These are phyloP conservation scores for Gossypium ekmanianum DNA, from an alignment of 345 rosid species.

Conservation along the genomic window DNA sequence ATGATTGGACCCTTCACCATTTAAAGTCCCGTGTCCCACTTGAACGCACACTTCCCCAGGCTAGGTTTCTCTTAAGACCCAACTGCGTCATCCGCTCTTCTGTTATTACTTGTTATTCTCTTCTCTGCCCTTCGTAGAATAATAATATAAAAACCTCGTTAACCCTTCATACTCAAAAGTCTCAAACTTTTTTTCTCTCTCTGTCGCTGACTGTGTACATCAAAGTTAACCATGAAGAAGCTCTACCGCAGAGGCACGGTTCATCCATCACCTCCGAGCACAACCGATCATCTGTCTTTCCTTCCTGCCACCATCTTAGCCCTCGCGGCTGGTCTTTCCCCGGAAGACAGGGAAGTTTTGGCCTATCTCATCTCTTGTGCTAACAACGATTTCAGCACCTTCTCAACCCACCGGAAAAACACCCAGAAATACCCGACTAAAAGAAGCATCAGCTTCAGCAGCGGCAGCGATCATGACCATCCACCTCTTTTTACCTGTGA, in stretches of 20 bases:
- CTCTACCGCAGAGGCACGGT: constrained; percentile 64
- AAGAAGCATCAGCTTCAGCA: not conserved
- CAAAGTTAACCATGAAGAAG: constrained; percentile 54
- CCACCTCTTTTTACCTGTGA: constrained; percentile 58
- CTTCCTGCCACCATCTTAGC: constrained; percentile 74
- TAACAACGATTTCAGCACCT: constrained; percentile 16
- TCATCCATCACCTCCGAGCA: constrained; percentile 57
- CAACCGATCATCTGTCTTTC: constrained; percentile 47
- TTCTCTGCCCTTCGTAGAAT: not conserved
- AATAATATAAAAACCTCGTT: not conserved
- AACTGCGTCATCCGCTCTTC: not conserved
- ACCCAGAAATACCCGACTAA: constrained; percentile 12
- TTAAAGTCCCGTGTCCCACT: not conserved
- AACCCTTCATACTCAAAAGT: not conserved
- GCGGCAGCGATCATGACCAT: constrained; percentile 26
- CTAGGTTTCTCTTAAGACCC: not conserved
- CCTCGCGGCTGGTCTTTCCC: constrained; percentile 58
- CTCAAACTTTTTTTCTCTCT: not conserved
- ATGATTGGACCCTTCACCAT: not conserved
- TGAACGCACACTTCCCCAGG: not conserved
- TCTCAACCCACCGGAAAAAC: constrained; percentile 3
- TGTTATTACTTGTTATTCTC: not conserved
- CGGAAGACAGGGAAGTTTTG: constrained; percentile 56
- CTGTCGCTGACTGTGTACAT: not conserved
- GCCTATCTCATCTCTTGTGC: constrained; percentile 62